Evolutionary conservation across 139 green algal species (phyloP), one percentile per base, ranked within the genome.

Genomic region (Desmodesmus armatus): DNA sequence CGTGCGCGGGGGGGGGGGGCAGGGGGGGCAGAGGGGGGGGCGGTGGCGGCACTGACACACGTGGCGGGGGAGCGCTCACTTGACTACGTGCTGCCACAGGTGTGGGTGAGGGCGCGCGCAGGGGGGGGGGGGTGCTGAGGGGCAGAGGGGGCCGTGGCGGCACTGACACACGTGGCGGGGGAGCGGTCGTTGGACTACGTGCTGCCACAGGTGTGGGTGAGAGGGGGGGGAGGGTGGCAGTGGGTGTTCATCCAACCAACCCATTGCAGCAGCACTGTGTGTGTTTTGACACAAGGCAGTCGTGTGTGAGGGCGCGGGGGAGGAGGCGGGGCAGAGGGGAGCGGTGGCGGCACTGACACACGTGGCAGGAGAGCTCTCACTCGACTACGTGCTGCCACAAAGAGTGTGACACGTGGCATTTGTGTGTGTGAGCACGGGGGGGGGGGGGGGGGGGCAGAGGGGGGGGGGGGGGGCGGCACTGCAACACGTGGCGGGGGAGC

Each of bases 251-350:
- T n/a, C n/a, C n/a, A n/a, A n/a, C n/a, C n/a, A n/a, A n/a, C n/a
- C n/a, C n/a, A n/a, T n/a, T n/a, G n/a, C n/a, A n/a, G n/a, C n/a
- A n/a, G n/a, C n/a, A n/a, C n/a, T n/a, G n/a, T 97, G 93, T 78
- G 75, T n/a, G n/a, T n/a, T n/a, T n/a, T n/a, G n/a, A n/a, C n/a
- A 97, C 44, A 87, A 90, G 33, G 94, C 96, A 72, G 63, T 95
- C 0, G 92, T 98, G n/a, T 78, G 90, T 0, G 89, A 87, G 2
- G 40, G 27, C 13, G 82, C 47, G 3, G 81, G 72, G 0, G 83
- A 92, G 41, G 91, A 94, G 39, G 89, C 92, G 4, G 62, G 89
- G 75, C 92, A 98, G 90, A 79, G 87, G 0, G 94, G 67, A 5
- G 93, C 93, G 21, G 90, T 98, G 72, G 91, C 92, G 13, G 94